A percentile compares a stretch with the other conserved stretches of the same genome.
Conservation (phyloP, 2,329 filamentous ascomycete genomes). For the Dactylellina haptotyla region DNA sequence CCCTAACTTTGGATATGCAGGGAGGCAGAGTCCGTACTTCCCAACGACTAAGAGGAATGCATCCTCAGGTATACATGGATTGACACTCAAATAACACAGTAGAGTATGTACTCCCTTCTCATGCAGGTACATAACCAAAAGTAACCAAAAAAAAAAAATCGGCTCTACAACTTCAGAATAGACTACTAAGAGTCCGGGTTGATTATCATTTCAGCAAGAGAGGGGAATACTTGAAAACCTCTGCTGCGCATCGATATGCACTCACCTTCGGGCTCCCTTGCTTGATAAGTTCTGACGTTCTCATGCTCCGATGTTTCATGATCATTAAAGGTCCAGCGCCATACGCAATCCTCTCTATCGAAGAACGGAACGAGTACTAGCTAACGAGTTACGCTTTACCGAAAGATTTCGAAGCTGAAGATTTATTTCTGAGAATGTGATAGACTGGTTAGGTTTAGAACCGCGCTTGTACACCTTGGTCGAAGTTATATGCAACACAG, state of each 20-base stretch:
- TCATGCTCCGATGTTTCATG: constrained; percentile 53
- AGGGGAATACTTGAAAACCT: constrained; percentile 49
- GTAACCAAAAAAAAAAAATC: constrained; percentile 36
- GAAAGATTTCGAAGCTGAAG: constrained; percentile 29
- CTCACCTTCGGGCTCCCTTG: constrained; percentile 42
- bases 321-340: constrained; percentile 46
- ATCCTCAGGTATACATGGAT: constrained; percentile 19
- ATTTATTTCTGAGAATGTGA: constrained; percentile 52
- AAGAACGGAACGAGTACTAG: constrained; percentile 48
- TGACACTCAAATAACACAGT: constrained; percentile 11
- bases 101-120: constrained; percentile 29
- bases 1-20: constrained; percentile 52
- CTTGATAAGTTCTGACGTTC: constrained; percentile 49
- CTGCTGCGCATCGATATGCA: constrained; percentile 44
- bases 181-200: constrained; percentile 22
- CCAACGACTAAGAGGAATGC: constrained; percentile 50
- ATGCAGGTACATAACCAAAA: constrained; percentile 45
- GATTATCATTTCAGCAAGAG: constrained; percentile 41
- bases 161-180: constrained; percentile 17
- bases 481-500: constrained; percentile 22
- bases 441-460: constrained; percentile 28
- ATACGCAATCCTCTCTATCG: constrained; percentile 44
- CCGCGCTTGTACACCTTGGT: constrained; percentile 28
- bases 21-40: constrained; percentile 37
- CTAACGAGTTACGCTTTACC: constrained; percentile 17